Evolutionary conservation across 2,329 filamentous ascomycete species (phyloP), one percentile per base, ranked within the genome.

Genomic region (Ascochyta rabiei): DNA sequence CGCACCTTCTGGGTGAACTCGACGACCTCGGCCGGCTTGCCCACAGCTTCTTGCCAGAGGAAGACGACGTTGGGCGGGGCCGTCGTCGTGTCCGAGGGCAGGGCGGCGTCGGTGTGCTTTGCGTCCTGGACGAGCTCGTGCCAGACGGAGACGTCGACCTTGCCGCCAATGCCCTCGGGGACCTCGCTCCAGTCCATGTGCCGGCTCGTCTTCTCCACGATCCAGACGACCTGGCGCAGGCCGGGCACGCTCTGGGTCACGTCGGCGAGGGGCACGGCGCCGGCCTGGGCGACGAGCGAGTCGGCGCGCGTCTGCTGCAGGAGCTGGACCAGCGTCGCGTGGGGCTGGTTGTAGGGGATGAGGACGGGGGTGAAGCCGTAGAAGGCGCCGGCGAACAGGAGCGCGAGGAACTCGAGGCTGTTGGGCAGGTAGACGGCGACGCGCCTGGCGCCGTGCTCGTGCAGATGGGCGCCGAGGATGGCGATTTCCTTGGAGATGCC

Each of bases 121-220:
- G 80, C 24, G 58, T 95, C 89, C 61, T 89, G 85, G 23, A 97
- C 79, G 48, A 98, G 84, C 56, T 97, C 90, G 68, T 96, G 90
- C 93, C 93, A 99, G 13, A 93, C 95, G n/a, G 87, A 85, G 15
- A 97, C 89, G 51, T 89, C 89, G 57, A 96, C 81, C 58, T 83
- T 86, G 53, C 88, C 85, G 15, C 88, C 88, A 52, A 88, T 87
- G 46, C 89, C 89, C 68, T 89, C 84, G 10, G 93, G 92, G 2
- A 93, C 85, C 71, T 93, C 90, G 65, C 91, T 93, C 93, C 93
- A 99, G 76, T 96, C 93, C 83, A 99, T 89, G 72, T 98, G 93
- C 64, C 86, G 86, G 78, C 88, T 97, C 37, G 91, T 91, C 69
- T 91, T 85, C 67, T 97, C 93, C 5, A 96, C 91, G 12, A 97